Conservation (phyloP, 2,329 filamentous ascomycete genomes). For the Cladosporium oxysporum region DNA sequence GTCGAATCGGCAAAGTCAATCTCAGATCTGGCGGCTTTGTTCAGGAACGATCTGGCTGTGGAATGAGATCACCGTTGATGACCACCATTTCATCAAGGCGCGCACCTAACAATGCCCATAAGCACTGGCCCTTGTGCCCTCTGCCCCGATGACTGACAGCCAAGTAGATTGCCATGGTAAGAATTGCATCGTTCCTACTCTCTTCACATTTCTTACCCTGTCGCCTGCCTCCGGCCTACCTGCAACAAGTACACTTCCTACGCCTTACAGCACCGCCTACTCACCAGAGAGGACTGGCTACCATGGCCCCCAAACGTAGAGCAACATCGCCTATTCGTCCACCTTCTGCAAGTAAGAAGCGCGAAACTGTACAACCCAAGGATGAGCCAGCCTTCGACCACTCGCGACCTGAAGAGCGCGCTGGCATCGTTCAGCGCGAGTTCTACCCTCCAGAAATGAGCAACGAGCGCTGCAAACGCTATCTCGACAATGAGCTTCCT, state of each 20-base stretch:
- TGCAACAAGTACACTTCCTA: not conserved
- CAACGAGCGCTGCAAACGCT: conserved; percentile 73
- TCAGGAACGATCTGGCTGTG: conserved; percentile 16
- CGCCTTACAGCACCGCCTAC: not conserved
- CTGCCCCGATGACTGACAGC: not conserved
- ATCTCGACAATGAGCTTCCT: conserved; percentile 67
- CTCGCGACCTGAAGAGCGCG: conserved; percentile 38
- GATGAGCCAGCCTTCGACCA: conserved; percentile 34
- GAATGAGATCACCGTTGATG: conserved; percentile 15
- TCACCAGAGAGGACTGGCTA: not conserved
- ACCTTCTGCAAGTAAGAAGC: conserved; percentile 28
- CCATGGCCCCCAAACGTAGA: conserved; percentile 34
- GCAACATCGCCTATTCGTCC: conserved; percentile 36
- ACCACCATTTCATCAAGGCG: not conserved
- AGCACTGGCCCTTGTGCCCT: conserved; percentile 9
- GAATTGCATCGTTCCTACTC: not conserved
- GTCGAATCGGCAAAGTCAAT: conserved; percentile 3
- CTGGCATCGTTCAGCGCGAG: conserved; percentile 52
- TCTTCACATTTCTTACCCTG: not conserved
- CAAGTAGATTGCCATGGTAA: conserved; percentile 15
- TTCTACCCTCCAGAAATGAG: conserved; percentile 88
- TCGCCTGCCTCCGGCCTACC: not conserved
- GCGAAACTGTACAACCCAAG: conserved; percentile 7
- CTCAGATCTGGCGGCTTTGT: conserved; percentile 14
- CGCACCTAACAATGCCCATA: not conserved